phyloP scores from a whole-genome alignment of 805 yeast species.

The Kazachstania viticola region DNA sequence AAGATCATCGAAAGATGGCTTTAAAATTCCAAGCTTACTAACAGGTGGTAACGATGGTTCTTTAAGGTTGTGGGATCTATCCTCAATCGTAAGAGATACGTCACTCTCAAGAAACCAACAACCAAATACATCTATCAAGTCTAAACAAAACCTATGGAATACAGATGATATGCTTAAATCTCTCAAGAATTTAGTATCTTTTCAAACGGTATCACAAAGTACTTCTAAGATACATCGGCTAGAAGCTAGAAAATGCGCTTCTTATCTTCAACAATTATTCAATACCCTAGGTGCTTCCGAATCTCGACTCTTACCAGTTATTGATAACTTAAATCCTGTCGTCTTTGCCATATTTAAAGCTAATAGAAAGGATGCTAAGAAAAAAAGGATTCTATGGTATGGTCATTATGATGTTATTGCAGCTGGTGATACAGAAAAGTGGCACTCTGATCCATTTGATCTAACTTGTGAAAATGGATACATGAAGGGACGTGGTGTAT shows the following conservation, averaged over 20 bases:
- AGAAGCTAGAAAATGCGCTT: constrained; percentile 82
- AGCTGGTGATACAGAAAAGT: constrained; percentile 47
- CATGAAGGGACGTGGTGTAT: constrained; percentile 81
- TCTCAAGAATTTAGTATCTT: constrained; percentile 51
- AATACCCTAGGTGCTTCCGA: constrained; percentile 57
- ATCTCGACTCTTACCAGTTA: constrained; percentile 59
- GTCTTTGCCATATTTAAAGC: constrained; percentile 64
- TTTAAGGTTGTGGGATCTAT: constrained; percentile 57
- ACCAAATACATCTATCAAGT: neutral
- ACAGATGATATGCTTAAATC: constrained; percentile 56
- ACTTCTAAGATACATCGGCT: constrained; percentile 44
- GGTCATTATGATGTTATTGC: constrained; percentile 95
- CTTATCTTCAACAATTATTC: constrained; percentile 50
- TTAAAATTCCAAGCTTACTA: constrained; percentile 35
- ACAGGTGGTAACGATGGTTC: constrained; percentile 65
- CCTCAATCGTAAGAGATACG: constrained; percentile 2
- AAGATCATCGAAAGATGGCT: constrained; percentile 15
- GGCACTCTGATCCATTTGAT: constrained; percentile 73
- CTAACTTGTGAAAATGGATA: constrained; percentile 74
- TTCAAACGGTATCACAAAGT: constrained; percentile 64
- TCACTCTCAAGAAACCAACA: neutral
- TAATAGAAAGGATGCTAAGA: constrained; percentile 16
- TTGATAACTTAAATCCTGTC: constrained; percentile 66
- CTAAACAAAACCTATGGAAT: constrained; percentile 23
- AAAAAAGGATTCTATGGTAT: constrained; percentile 63